Base-by-base conservation (phyloP, 2,329 filamentous ascomycete genomes). In the Sporothrix globosa region DNA sequence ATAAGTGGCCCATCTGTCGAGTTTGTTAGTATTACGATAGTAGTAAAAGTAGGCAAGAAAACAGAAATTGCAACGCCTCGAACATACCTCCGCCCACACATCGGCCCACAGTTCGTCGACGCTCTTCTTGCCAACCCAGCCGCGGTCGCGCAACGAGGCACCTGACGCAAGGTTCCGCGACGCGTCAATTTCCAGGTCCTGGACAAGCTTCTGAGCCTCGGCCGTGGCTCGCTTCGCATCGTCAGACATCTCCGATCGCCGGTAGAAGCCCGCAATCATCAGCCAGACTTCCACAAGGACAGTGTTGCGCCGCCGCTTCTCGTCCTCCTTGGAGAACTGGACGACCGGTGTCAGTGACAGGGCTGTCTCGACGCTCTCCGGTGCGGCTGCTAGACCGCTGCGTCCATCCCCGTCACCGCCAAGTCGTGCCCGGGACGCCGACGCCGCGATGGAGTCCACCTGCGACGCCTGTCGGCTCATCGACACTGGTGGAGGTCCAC, bases 51-150 rank as follows among this genome's bases (percentile, higher is more conserved):
- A 48, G 27, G 10, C 50, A n/a, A 61, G 44, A 21, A 39, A 7
- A 21, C 19, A 44, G 30, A 48, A n/a, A 34, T 17, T 11, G 34
- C 34, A 34, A 34, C 5, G 17, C 17, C 5, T 21, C 10, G 1
- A 0, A 65, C 88, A 83, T 83, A 93, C 92, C 83, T 96, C 92
- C 19, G 91, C 86, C 79, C 88, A 92, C 0, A 97, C 86, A 79
- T 98, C 94, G 41, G 87, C 93, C 90, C 91, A 92, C 60, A 96
- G 82, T 78, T 93, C 91, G 77, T 96, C 93, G 6, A 93, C 87
- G 76, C 91, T 93, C 81, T 92, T 95, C 58, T 88, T 88, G 73
- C 90, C 88, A 39, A 91, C 93, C 93, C 93, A 97, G 11, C 89
- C 88, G 24, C 87, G 85, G 56, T 88, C 82, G 68, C 86, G 86